A percentile compares a stretch with the other conserved stretches of the same genome.
These are phyloP conservation scores for Trichoderma koningiopsis DNA, from an alignment of 2,329 filamentous ascomycete genomes.

Conservation along the genomic window DNA sequence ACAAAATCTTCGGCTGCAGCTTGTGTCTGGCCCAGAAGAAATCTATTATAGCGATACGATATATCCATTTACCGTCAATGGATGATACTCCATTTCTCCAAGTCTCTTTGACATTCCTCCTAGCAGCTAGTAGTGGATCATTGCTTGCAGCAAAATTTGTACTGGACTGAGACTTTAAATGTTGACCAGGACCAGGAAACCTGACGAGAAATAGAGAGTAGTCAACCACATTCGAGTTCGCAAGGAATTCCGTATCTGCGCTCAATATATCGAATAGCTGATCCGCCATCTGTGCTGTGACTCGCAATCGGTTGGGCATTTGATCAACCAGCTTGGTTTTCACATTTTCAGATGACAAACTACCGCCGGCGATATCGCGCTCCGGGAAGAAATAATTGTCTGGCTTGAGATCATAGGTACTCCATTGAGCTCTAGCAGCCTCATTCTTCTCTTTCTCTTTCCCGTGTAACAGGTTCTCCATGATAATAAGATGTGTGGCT, in stretches of 20 bases:
- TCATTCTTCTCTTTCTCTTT: constrained; percentile 37
- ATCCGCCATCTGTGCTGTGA: constrained; percentile 57
- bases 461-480: constrained; percentile 74
- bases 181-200: constrained; percentile 28
- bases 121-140: not conserved
- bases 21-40: constrained; percentile 81
- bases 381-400: constrained; percentile 76
- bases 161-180: too few relatives aligned
- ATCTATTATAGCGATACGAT: constrained; percentile 68
- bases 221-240: constrained; percentile 67
- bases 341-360: constrained; percentile 63
- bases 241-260: constrained; percentile 64
- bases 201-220: constrained; percentile 75
- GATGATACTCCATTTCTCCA: constrained; percentile 67
- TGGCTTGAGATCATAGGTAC: constrained; percentile 75
- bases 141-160: not conserved
- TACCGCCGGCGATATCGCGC: constrained; percentile 67
- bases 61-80: constrained; percentile 65
- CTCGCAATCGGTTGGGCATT: constrained; percentile 61
- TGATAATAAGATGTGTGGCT: constrained; percentile 73
- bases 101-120: not conserved
- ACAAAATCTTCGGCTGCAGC: constrained; percentile 65
- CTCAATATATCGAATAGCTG: constrained; percentile 58
- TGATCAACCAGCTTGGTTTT: constrained; percentile 67
- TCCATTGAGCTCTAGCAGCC: constrained; percentile 51